These are phyloP conservation scores for Acer negundo DNA, from an alignment of 345 rosid species.

Conservation along the genomic window DNA sequence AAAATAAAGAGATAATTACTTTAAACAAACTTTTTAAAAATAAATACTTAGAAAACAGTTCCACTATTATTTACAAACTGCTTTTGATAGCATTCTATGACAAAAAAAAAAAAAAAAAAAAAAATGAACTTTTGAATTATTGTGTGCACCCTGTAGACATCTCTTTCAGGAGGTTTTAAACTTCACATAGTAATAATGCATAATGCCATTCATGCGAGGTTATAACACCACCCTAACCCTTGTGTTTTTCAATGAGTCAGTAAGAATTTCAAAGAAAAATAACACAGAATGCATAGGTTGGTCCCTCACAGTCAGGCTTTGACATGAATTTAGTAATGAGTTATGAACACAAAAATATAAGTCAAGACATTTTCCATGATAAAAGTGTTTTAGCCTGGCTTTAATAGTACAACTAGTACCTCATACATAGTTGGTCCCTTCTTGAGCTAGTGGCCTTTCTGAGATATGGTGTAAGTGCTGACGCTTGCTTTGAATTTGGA, in stretches of 20 bases:
- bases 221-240: neutral
- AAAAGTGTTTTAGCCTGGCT: neutral
- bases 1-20: slow-evolving; percentile 13
- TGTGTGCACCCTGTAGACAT: neutral
- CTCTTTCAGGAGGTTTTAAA: no score
- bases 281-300: neutral
- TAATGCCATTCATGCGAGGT: neutral
- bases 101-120: neutral
- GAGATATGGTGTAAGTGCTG: neutral
- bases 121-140: neutral
- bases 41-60: neutral
- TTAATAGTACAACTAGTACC: neutral
- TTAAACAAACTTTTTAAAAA: slow-evolving; percentile 10
- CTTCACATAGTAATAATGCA: neutral
- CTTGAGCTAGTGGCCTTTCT: neutral
- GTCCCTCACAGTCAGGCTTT: neutral
- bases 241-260: neutral
- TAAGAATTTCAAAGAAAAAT: neutral
- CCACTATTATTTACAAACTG: neutral
- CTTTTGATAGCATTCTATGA: no score
- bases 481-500: neutral
- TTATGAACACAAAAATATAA: neutral
- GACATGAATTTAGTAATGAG: neutral
- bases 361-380: neutral
- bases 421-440: neutral